A percentile compares a stretch with the other conserved stretches of the same genome.
Conservation (phyloP, 176 grass and related monocot genomes). For the Aegilops longissima region DNA sequence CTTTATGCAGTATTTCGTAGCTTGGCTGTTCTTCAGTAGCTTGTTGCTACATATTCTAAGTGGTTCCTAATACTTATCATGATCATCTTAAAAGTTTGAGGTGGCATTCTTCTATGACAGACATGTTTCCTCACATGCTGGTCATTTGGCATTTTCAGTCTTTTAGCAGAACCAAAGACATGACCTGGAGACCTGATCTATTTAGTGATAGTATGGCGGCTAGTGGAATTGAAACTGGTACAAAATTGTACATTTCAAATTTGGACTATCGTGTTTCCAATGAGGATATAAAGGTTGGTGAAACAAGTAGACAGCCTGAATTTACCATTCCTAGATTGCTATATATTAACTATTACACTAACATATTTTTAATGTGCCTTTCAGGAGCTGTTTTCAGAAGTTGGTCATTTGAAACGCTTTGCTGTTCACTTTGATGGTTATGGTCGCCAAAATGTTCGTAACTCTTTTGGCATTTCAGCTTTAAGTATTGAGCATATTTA, state of each 20-base stretch:
- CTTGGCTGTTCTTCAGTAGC: slow-evolving; percentile 38
- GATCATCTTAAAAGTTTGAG: slow-evolving; percentile 38
- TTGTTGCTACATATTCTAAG: slow-evolving; percentile 24
- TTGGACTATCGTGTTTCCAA: slow-evolving; percentile 92
- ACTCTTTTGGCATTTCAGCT: slow-evolving; percentile 17
- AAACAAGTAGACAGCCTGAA: slow-evolving; percentile 1
- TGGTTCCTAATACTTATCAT: slow-evolving; percentile 39
- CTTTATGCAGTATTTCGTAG: slow-evolving; percentile 31
- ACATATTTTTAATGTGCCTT: slow-evolving; percentile 23
- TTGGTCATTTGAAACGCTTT: slow-evolving; percentile 75
- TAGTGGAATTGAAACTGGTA: slow-evolving; percentile 74
- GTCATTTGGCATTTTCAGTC: slow-evolving; percentile 83
- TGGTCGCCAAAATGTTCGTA: slow-evolving; percentile 74
- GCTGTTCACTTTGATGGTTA: slow-evolving; percentile 83
- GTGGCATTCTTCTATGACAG: slow-evolving; percentile 29
- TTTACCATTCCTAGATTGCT: not conserved
- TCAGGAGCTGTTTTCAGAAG: slow-evolving; percentile 79
- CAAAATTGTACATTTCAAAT: slow-evolving; percentile 98
- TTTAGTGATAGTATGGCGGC: slow-evolving; percentile 83
- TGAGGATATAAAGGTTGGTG: slow-evolving; percentile 94
- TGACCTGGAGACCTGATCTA: slow-evolving; percentile 90
- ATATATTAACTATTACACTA: slow-evolving; percentile 1
- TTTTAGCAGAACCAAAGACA: slow-evolving; percentile 90
- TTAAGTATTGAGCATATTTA: not conserved
- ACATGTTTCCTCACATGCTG: slow-evolving; percentile 44